These are phyloP conservation scores for Aegilops tauschii DNA, from an alignment of 176 grass and related monocot species.

Conservation along the genomic window DNA sequence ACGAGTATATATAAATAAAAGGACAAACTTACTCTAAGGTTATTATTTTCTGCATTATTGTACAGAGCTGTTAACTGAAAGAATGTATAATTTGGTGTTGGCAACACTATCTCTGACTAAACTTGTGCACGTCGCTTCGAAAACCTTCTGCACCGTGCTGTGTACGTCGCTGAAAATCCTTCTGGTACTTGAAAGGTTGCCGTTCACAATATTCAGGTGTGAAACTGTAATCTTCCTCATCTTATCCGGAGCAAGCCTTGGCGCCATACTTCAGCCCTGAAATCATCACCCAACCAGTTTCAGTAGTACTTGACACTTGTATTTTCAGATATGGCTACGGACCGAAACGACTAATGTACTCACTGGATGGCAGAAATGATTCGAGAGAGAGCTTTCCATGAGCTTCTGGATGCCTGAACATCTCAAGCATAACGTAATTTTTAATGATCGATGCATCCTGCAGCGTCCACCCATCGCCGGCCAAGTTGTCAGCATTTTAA, in stretches of 20 bases:
- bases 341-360: neutral
- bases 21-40: too few relatives aligned
- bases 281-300: too few relatives aligned
- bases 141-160: too few relatives aligned
- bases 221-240: too few relatives aligned
- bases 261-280: neutral
- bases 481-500: neutral
- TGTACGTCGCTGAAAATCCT: too few relatives aligned
- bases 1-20: neutral
- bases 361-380: neutral
- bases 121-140: too few relatives aligned
- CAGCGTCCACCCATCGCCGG: conserved; percentile 18
- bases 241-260: neutral
- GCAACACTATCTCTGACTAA: too few relatives aligned
- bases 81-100: too few relatives aligned
- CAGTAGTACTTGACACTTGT: too few relatives aligned
- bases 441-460: conserved; percentile 45
- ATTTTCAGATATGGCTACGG: neutral
- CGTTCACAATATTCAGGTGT: too few relatives aligned
- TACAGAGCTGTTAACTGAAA: too few relatives aligned
- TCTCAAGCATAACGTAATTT: conserved; percentile 14
- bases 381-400: conserved; percentile 33
- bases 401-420: neutral
- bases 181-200: too few relatives aligned
- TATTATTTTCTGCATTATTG: neutral